phyloP scores from a whole-genome alignment of 495 filamentous ascomycete species.

The Penicillium turbatum region DNA sequence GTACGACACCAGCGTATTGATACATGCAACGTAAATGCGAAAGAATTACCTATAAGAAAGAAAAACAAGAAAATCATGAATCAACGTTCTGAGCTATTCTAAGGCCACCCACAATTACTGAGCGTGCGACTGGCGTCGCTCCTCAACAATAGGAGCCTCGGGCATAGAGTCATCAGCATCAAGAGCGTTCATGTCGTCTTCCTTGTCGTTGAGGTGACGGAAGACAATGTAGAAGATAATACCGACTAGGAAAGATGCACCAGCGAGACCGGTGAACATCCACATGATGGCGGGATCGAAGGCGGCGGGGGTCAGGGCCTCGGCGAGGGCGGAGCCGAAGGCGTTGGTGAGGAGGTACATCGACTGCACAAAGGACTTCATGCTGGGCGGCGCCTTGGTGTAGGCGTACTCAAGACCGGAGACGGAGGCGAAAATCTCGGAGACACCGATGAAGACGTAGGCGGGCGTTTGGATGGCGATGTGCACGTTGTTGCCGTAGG shows the following conservation, averaged over 20 bases:
- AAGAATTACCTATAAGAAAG: background rate
- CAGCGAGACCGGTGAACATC: constrained; percentile 62
- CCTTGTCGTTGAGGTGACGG: constrained; percentile 41
- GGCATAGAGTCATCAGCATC: constrained; percentile 34
- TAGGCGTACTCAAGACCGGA: constrained; percentile 73
- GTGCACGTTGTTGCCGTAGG: constrained; percentile 48
- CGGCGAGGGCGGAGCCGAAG: constrained; percentile 64
- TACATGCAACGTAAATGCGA: background rate
- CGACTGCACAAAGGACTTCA: constrained; percentile 75
- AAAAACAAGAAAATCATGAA: background rate
- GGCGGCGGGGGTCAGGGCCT: constrained; percentile 64
- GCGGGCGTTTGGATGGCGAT: constrained; percentile 66
- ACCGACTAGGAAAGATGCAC: constrained; percentile 40
- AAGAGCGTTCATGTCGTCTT: constrained; percentile 47
- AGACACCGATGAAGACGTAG: constrained; percentile 67
- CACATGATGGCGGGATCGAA: constrained; percentile 66
- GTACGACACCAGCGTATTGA: constrained; percentile 1
- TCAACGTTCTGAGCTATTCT: no score
- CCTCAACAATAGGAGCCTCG: constrained; percentile 12
- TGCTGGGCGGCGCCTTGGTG: constrained; percentile 77
- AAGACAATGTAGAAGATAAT: constrained; percentile 44
- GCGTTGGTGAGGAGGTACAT: constrained; percentile 72
- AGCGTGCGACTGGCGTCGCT: constrained; percentile 12
- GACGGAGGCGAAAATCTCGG: constrained; percentile 71
- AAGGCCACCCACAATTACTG: background rate